phyloP scores from a whole-genome alignment of 1,284 basidiomycete species.

The Exobasidium rhododendri region DNA sequence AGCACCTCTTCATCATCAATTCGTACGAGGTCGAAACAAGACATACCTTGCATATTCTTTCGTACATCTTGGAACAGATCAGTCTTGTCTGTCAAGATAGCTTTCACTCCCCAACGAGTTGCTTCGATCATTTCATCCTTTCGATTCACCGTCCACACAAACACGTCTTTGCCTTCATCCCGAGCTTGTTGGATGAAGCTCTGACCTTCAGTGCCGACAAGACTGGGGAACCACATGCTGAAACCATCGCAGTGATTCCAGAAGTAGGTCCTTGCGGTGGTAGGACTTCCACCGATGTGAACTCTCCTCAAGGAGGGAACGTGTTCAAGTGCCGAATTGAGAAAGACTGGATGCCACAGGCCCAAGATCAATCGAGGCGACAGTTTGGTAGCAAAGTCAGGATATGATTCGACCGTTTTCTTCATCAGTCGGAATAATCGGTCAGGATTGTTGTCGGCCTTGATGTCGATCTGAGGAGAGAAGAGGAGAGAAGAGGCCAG shows the following conservation, averaged over 20 bases:
- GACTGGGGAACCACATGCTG: slow-evolving; percentile 73
- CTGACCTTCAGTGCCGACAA: slow-evolving; percentile 68
- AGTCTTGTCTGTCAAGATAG: slow-evolving; percentile 82
- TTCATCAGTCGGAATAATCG: slow-evolving; percentile 83
- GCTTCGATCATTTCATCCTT: slow-evolving; percentile 92
- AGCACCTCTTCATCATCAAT: too few species aligned
- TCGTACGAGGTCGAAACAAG: too few species aligned
- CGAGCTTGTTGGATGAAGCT: slow-evolving; percentile 77
- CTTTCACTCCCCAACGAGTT: slow-evolving; percentile 82
- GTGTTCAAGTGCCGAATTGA: slow-evolving; percentile 69
- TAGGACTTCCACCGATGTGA: slow-evolving; percentile 71
- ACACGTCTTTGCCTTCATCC: slow-evolving; percentile 72
- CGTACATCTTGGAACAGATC: slow-evolving; percentile 73
- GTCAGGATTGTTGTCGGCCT: slow-evolving; percentile 85
- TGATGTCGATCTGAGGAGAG: slow-evolving; percentile 69
- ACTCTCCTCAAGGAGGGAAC: slow-evolving; percentile 80
- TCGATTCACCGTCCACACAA: slow-evolving; percentile 96
- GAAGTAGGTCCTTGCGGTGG: slow-evolving; percentile 77
- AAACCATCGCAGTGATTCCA: slow-evolving; percentile 86
- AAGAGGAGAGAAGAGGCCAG: slow-evolving; percentile 56
- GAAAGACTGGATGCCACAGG: slow-evolving; percentile 77
- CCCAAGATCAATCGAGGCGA: slow-evolving; percentile 86
- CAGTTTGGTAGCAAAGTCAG: slow-evolving; percentile 73
- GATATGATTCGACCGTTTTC: slow-evolving; percentile 67
- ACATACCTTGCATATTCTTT: slow-evolving; percentile 60